phyloP scores from a whole-genome alignment of 1,284 basidiomycete species.

The Gastroboletus turbinatus region DNA sequence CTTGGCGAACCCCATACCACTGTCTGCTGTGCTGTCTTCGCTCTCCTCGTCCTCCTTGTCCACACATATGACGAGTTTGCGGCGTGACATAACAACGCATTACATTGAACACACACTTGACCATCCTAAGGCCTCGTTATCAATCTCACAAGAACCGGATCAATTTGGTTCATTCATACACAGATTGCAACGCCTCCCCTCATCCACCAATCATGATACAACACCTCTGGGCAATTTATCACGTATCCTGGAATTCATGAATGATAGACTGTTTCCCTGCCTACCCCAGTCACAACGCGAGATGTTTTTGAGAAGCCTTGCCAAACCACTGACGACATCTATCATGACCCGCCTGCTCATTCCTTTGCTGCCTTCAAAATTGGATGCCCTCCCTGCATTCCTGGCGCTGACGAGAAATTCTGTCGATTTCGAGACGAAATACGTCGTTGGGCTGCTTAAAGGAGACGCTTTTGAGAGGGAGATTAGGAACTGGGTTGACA shows the following conservation, averaged over 20 bases:
- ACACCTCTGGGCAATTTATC: constrained; percentile 51
- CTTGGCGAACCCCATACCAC: constrained; percentile 48
- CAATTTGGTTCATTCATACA: constrained; percentile 26
- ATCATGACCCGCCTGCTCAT: constrained; percentile 66
- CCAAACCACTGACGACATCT: constrained; percentile 55
- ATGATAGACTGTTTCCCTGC: constrained; percentile 49
- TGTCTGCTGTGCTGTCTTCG: constrained; percentile 59
- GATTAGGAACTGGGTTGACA: constrained; percentile 61
- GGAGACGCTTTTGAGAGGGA: constrained; percentile 49
- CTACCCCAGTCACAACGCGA: constrained; percentile 48
- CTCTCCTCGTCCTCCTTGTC: constrained; percentile 55
- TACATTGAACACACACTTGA: constrained; percentile 60
- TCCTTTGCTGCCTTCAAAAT: constrained; percentile 63
- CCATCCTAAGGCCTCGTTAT: constrained; percentile 49
- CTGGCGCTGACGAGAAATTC: constrained; percentile 54
- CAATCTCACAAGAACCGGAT: constrained; percentile 39
- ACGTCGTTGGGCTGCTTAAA: constrained; percentile 50
- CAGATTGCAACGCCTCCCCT: constrained; percentile 47
- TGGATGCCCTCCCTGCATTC: constrained; percentile 58
- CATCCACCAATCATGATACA: constrained; percentile 43
- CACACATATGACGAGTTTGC: constrained; percentile 55
- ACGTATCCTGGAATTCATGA: constrained; percentile 55
- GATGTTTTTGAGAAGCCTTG: constrained; percentile 52
- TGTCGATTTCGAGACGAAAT: constrained; percentile 61
- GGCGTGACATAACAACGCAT: constrained; percentile 60